Base-by-base conservation (phyloP, 2,329 filamentous ascomycete species). In the Stagonosporopsis rhizophila region DNA sequence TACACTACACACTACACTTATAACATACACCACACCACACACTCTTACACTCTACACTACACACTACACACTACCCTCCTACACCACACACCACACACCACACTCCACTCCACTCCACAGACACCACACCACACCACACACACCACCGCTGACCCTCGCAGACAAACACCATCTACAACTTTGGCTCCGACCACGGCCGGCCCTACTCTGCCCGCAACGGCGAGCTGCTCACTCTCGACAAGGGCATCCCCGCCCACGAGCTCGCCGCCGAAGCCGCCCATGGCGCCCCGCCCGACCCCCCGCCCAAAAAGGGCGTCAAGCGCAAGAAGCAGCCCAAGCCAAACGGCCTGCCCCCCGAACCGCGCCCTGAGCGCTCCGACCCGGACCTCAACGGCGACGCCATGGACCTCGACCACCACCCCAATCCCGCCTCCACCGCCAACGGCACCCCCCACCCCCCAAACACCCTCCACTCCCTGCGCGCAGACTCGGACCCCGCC, bases 341-440 rank as follows among this genome's bases (percentile, higher is more conserved):
- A 1, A 75, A 75, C 46, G 72, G 72, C 58, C 58, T 73, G 48
- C 30, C 53, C 30, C 37, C 42, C 5, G 72, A 73, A 4, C 58
- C 68, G 47, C 67, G 67, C 19, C 66, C 60, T 23, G 53, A 51
- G 4, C 59, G 57, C 20, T 46, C 62, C 44, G 65, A 73, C 32
- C 62, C 68, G 12, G 73, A 77, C 28, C 56, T 75, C 52, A 80
- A 81, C 61, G 79, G 78, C 55, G 78, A 82, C 58, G 75, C 73
- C 50, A 81, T 81, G 78, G 79, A 81, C 17, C 64, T 81, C 6
- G 80, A 79, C 35, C 69, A 68, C 15, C 25, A 9, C 25, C 25
- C 25, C 25, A n/a, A 27, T 27, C 25, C 25, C 9, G 9, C 25
- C 25, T 5, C 4, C 25, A 27, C 5, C 25, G 25, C 27, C 27